phyloP scores from a whole-genome alignment of 2,329 filamentous ascomycete species.

The Penicillium sclerotigenum region DNA sequence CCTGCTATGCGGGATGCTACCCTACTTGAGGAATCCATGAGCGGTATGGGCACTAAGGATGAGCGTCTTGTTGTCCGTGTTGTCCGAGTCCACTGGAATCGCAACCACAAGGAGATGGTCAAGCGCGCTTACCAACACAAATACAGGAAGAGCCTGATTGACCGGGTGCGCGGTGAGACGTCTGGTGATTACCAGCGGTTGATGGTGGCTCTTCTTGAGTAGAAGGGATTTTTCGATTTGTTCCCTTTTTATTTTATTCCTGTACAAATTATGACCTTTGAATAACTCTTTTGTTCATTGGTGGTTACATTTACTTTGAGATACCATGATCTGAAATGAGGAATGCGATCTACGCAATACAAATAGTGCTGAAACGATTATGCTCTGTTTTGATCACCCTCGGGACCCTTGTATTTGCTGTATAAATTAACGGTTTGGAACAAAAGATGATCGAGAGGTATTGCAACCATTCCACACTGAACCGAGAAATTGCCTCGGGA shows the following conservation, averaged over 20 bases:
- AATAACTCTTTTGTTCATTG: neutral
- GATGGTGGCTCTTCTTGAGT: conserved; percentile 64
- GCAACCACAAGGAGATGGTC: conserved; percentile 68
- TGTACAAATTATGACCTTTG: conserved; percentile 3
- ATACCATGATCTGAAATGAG: conserved; percentile 5
- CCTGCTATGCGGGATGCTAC: conserved; percentile 79
- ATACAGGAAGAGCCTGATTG: conserved; percentile 65
- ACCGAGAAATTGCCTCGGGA: conserved; percentile 51
- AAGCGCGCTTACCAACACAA: conserved; percentile 72
- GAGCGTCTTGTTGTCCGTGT: conserved; percentile 72
- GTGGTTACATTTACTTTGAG: neutral
- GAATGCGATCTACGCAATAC: neutral
- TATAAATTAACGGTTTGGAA: neutral
- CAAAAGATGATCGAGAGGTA: conserved; percentile 41
- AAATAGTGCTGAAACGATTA: neutral
- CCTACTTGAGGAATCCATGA: conserved; percentile 83
- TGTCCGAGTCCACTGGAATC: conserved; percentile 80
- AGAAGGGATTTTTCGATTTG: conserved; percentile 5
- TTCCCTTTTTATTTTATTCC: neutral
- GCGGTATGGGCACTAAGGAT: conserved; percentile 83
- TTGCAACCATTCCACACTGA: conserved; percentile 52
- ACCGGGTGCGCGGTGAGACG: conserved; percentile 75
- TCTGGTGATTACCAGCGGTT: conserved; percentile 77
- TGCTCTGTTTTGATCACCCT: neutral
- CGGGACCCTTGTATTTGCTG: neutral